A percentile compares a stretch with the other conserved stretches of the same genome.
Conservation (phyloP, 2,329 filamentous ascomycete genomes). For the Torrubiella hemipterigena region DNA sequence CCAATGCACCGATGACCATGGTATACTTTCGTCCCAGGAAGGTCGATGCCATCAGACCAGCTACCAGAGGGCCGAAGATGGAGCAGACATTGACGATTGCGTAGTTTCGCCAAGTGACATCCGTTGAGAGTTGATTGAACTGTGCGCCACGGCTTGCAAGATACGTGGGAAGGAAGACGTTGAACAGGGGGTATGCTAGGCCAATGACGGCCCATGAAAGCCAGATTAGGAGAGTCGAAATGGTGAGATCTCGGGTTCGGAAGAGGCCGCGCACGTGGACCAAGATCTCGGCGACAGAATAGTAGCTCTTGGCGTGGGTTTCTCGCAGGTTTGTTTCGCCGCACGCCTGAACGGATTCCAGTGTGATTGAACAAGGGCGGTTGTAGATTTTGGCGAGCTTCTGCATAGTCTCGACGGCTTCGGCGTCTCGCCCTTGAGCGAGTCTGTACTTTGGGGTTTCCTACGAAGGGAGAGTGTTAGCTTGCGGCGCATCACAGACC, state of each 20-base stretch:
- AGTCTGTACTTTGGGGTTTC: conserved; percentile 51
- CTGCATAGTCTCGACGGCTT: conserved; percentile 32
- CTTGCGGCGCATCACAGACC: too few relatives aligned
- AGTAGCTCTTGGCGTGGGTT: conserved; percentile 14
- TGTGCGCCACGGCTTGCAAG: conserved; percentile 7
- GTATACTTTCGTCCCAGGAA: conserved; percentile 44
- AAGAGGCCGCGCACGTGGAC: conserved; percentile 51
- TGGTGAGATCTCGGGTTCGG: conserved; percentile 39
- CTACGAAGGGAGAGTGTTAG: background rate
- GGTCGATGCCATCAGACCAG: conserved; percentile 41
- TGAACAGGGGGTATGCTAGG: conserved; percentile 56
- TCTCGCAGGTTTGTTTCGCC: conserved; percentile 16
- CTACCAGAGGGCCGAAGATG: conserved; percentile 52
- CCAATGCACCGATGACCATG: conserved; percentile 45
- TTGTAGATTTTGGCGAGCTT: conserved; percentile 25
- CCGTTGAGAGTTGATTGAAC: conserved; percentile 43
- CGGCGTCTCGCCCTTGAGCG: conserved; percentile 36
- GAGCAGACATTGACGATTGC: conserved; percentile 50
- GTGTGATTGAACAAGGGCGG: conserved; percentile 25
- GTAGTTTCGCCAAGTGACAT: conserved; percentile 53
- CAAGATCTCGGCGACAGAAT: conserved; percentile 13
- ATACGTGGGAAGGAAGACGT: conserved; percentile 47
- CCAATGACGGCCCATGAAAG: conserved; percentile 54
- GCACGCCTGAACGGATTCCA: conserved; percentile 25
- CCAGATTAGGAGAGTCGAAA: conserved; percentile 51